Base-by-base conservation (phyloP, 768 basidiomycete species). In the Dioszegia crocea region DNA sequence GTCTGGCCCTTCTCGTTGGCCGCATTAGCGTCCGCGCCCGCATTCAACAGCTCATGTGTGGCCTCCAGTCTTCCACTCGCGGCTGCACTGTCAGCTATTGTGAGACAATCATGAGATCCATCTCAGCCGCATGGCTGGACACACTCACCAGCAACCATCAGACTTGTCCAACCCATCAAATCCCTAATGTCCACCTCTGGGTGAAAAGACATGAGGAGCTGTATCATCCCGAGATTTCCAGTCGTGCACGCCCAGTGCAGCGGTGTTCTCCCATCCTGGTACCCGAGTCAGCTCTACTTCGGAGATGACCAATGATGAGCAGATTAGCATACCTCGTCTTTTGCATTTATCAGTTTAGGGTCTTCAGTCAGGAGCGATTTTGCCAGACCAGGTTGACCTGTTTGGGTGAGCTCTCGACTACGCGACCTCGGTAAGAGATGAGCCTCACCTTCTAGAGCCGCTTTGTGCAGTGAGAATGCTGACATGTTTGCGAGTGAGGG, bases 181-280 rank as follows among this genome's bases (percentile, higher is more conserved):
- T 78, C 77, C 48, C 57, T 56, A 1, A 56, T 59, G 41, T 78
- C 74, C 4, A 78, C 51, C n/a, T 77, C 66, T 6, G 75, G 70
- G 29, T 61, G 41, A 59, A 73, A 56, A 0, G 60, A 49, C 16
- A 78, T 56, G 3, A 78, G 45, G 2, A 71, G 58, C 52, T 78
- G 76, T 0, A 66, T 40, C 43, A 76, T 67, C 27, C 64, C 61
- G 11, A 76, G 56, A 30, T 66, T 67, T 1, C 62, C 51, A 1
- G 67, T 67, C 24, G 74, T 70, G 16, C 72, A 70, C 5, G 76
- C 75, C 77, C 77, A 78, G 53, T 78, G 77, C 17, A 77, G 63
- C 4, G 77, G 70, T 31, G 77, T 77, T 17, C 77, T 49, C 4
- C 74, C 75, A 49, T 78, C 77, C 77, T 78, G 31, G 16, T n/a